phyloP scores from a whole-genome alignment of 768 basidiomycete species.

The Tricholoma hemisulphureum region DNA sequence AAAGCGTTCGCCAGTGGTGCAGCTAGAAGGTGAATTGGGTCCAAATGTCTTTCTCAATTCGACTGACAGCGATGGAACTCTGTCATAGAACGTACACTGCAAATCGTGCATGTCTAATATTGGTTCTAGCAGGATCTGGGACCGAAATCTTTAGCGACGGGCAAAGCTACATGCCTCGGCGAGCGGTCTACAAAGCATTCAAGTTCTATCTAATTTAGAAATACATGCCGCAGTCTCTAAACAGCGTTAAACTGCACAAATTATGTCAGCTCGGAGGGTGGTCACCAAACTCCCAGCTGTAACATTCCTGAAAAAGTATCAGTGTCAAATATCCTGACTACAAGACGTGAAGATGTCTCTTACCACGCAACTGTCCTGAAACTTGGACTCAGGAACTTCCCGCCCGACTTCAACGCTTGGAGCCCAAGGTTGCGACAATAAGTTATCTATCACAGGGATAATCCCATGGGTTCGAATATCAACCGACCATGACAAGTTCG shows the following conservation, averaged over 20 bases:
- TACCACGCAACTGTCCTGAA: conserved; percentile 73
- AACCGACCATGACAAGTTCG: conserved; percentile 80
- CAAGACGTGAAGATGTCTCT: conserved; percentile 20
- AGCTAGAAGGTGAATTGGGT: conserved; percentile 8
- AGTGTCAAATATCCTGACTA: background rate
- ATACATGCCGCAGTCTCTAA: background rate
- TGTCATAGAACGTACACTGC: background rate
- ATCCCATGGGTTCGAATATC: conserved; percentile 82
- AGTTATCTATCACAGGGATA: conserved; percentile 69
- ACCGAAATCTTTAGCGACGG: too few relatives aligned
- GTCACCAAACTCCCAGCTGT: conserved; percentile 67
- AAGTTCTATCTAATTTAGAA: background rate
- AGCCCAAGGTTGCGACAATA: conserved; percentile 72
- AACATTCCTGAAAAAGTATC: conserved; percentile 53
- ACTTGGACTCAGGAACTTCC: conserved; percentile 55
- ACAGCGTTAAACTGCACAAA: too few relatives aligned
- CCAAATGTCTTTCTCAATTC: background rate
- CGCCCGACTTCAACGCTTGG: conserved; percentile 58
- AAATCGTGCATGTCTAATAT: too few relatives aligned
- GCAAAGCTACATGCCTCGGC: too few relatives aligned
- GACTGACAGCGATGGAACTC: background rate
- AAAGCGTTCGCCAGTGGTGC: conserved; percentile 80
- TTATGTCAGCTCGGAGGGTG: conserved; percentile 7
- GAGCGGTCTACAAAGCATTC: too few relatives aligned
- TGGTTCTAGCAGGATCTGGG: too few relatives aligned